Evolutionary conservation across 768 basidiomycete species (phyloP).

Genomic region (Galerina sulciceps): DNA sequence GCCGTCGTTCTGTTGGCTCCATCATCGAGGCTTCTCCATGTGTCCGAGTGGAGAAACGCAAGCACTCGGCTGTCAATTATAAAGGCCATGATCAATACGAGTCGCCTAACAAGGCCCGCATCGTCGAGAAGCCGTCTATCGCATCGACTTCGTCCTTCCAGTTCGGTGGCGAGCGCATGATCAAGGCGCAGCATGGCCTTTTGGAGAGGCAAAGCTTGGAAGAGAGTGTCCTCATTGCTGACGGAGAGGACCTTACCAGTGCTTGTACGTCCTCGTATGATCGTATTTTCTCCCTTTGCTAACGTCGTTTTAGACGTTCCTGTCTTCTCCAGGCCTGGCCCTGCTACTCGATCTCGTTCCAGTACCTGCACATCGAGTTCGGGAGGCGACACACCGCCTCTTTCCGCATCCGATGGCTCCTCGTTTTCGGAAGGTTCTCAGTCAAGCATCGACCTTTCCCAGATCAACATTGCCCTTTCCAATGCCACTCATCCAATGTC

Average conservation of each 20-base stretch:
- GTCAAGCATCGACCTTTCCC: slow-evolving; percentile 76
- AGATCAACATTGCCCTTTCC: slow-evolving; percentile 59
- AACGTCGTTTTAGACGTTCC: slow-evolving; percentile 45
- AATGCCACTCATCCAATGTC: slow-evolving; percentile 57
- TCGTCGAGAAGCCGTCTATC: slow-evolving; percentile 69
- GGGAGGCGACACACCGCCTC: slow-evolving; percentile 71
- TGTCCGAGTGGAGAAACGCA: slow-evolving; percentile 65
- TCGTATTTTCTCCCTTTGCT: background rate
- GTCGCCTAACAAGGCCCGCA: slow-evolving; percentile 50
- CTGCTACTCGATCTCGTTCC: slow-evolving; percentile 60
- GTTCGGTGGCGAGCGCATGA: slow-evolving; percentile 74
- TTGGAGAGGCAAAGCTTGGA: slow-evolving; percentile 71
- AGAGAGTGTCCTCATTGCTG: slow-evolving; percentile 63
- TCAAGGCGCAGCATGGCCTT: slow-evolving; percentile 62
- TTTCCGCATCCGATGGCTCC: slow-evolving; percentile 70
- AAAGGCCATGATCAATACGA: slow-evolving; percentile 35
- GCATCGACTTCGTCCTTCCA: slow-evolving; percentile 64
- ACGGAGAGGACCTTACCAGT: slow-evolving; percentile 62
- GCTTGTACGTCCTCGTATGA: slow-evolving; percentile 48
- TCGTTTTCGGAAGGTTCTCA: slow-evolving; percentile 74
- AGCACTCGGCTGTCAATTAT: slow-evolving; percentile 44
- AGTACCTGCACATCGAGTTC: slow-evolving; percentile 71
- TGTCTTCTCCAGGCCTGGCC: slow-evolving; percentile 64
- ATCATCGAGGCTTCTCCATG: slow-evolving; percentile 75
- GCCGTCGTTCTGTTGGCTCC: slow-evolving; percentile 68